A percentile compares a stretch with the other conserved stretches of the same genome.
phyloP scores from a whole-genome alignment of 108 stramenopile species.

The Aureococcus anophagefferens region DNA sequence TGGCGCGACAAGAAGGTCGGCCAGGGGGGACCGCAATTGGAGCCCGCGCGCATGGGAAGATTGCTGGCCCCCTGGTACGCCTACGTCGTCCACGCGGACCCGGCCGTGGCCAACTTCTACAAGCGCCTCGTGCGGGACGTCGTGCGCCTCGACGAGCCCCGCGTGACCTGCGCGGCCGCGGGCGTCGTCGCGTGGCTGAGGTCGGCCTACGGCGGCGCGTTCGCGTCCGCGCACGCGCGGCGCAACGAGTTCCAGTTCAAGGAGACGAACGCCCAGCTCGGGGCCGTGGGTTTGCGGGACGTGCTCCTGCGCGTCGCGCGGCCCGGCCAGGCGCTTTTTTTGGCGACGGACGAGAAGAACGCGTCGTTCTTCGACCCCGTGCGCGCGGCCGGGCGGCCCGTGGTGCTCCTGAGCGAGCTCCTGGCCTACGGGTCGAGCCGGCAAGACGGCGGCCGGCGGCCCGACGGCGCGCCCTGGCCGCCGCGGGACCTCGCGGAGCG shows the following conservation, averaged over 20 bases:
- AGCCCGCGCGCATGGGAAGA: not conserved
- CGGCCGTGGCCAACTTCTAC: conserved; percentile 4
- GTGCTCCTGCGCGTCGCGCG: conserved; percentile 6
- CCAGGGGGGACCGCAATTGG: no score
- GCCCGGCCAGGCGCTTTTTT: conserved; percentile 41
- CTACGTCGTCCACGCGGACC: not conserved
- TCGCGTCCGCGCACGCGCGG: conserved; percentile 2
- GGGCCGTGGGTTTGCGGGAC: not conserved
- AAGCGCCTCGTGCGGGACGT: conserved; percentile 19
- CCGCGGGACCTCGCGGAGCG: conserved; percentile 66
- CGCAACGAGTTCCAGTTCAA: conserved; percentile 17
- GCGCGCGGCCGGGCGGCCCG: conserved; percentile 37
- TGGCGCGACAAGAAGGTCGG: not conserved
- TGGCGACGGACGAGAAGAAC: conserved; percentile 72
- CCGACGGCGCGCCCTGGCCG: no score
- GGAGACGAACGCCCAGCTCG: not conserved
- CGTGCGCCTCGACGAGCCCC: not conserved
- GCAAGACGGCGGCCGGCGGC: no score
- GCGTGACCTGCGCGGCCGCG: not conserved
- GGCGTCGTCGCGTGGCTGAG: not conserved
- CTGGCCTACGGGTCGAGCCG: no score
- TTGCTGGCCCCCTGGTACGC: not conserved
- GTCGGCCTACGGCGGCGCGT: not conserved
- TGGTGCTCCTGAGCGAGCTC: conserved; percentile 39
- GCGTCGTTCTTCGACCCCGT: conserved; percentile 66